Base-by-base conservation (phyloP, 768 basidiomycete species). In the Boletales sp. region DNA sequence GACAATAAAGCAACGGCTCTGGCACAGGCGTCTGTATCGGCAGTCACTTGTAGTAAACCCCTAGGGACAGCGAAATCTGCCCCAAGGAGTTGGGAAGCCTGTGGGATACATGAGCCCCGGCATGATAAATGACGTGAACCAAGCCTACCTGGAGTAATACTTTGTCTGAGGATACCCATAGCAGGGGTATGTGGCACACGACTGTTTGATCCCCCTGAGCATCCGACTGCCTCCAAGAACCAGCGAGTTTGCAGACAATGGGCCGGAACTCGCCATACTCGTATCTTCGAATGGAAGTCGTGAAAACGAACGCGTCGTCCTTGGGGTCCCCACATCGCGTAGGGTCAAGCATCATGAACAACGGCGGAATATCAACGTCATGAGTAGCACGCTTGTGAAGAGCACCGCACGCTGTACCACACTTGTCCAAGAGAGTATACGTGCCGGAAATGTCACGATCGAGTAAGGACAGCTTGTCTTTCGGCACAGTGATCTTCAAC, bases 301-400 rank as follows among this genome's bases (percentile, higher is more conserved):
- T 88, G 63, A 97, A 93, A 14, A 90, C 86, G 63, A 91, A 97
- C 5, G 76, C 74, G 60, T 97, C 94, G 30, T 90, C 80, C 3
- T 77, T 75, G 31, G 84, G 76, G 47, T 84, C 81, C 4, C 90
- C 91, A 45, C 75, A 80, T 1, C 93, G 81, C 31, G 87, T 84
- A 13, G 94, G 92, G 62, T 97, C 92, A 58, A 97, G 80, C 58
- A 97, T 78, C 74, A 90, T 74, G 71, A 81, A 72, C 11, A 97
- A 63, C 0, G 86, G 79, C 0, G 86, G 84, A 27, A 82, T 68
- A 8, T 68, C 61, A 3, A 47, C 56, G n/a, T 83, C 81, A n/a
- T 71, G 74, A 0, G 65, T 47, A 10, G 67, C 62, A 55, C 80
- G 84, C 67, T 81, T 84, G 69, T 95, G 92, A 41, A 97, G 73